Conservation (phyloP, 1,284 basidiomycete species). For the Puccinia polysora region DNA sequence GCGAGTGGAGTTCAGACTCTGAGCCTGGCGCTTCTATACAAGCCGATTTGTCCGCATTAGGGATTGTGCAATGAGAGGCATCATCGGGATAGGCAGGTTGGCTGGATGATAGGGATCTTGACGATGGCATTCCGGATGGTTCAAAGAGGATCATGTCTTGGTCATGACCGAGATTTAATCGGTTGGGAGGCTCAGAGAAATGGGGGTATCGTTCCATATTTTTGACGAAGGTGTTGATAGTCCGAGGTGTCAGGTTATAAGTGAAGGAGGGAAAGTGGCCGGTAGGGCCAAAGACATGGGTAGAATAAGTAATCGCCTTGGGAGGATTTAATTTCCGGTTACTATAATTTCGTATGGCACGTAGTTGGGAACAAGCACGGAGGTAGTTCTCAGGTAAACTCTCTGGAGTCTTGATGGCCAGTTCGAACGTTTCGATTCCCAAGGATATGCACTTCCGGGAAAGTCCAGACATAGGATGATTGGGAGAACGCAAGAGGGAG, state of each 20-base stretch:
- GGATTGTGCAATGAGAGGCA: not conserved
- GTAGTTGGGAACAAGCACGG: conserved; percentile 32
- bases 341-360: conserved; percentile 24
- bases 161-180: conserved; percentile 1
- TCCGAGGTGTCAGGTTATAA: conserved; percentile 19
- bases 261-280: not conserved
- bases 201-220: conserved; percentile 10
- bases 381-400: conserved; percentile 14
- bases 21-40: not conserved
- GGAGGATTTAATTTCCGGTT: conserved; percentile 22
- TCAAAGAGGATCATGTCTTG: conserved; percentile 8
- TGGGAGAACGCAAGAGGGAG: conserved; percentile 9
- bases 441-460: conserved; percentile 16
- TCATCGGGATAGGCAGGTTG: conserved; percentile 3
- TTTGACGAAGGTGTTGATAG: conserved; percentile 6
- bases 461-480: conserved; percentile 11
- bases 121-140: not conserved
- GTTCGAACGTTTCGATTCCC: conserved; percentile 30
- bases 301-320: conserved; percentile 14
- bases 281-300: conserved; percentile 3
- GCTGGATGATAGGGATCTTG: conserved; percentile 4
- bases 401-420: not conserved
- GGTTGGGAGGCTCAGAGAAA: not conserved
- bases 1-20: not conserved
- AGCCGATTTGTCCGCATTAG: not conserved